These are phyloP conservation scores for Agroathelia rolfsii DNA, from an alignment of 1,284 basidiomycete genomes.

Conservation along the genomic window DNA sequence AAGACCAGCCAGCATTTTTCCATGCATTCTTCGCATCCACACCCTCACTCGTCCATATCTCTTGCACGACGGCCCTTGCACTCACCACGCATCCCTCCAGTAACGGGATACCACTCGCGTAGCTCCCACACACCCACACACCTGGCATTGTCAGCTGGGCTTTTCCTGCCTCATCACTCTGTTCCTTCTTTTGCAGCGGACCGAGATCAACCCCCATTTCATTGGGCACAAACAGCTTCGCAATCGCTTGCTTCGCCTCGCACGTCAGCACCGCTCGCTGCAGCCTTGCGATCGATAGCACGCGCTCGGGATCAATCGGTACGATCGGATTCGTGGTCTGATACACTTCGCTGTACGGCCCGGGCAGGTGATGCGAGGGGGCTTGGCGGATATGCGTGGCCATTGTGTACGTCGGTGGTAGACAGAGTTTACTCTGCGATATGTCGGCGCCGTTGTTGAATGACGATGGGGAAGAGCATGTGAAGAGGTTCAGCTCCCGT, in stretches of 20 bases:
- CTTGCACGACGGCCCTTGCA: slow-evolving; percentile 43
- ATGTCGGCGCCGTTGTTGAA: slow-evolving; percentile 8
- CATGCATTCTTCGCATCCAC: too few species aligned
- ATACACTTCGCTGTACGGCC: slow-evolving; percentile 36
- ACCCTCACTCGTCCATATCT: too few species aligned
- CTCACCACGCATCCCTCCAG: slow-evolving; percentile 59
- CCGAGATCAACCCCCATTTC: slow-evolving; percentile 37
- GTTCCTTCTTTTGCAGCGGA: slow-evolving; percentile 39
- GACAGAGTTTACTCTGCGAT: slow-evolving; percentile 13
- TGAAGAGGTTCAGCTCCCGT: slow-evolving; percentile 59
- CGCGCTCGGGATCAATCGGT: slow-evolving; percentile 31
- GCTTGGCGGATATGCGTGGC: slow-evolving; percentile 56
- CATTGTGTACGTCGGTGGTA: slow-evolving; percentile 48
- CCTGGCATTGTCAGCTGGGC: slow-evolving; percentile 26
- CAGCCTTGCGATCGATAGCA: slow-evolving; percentile 49
- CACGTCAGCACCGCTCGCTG: slow-evolving; percentile 52
- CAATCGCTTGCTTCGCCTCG: slow-evolving; percentile 38
- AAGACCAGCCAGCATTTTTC: too few species aligned
- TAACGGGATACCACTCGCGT: slow-evolving; percentile 51
- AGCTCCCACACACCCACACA: slow-evolving; percentile 51
- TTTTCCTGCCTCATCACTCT: slow-evolving; percentile 9
- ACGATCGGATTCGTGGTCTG: slow-evolving; percentile 72
- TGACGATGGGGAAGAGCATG: slow-evolving; percentile 9
- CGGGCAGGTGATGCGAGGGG: too few species aligned
- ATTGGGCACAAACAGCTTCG: slow-evolving; percentile 31